These are phyloP conservation scores for Neurospora hispaniola DNA, from an alignment of 495 filamentous ascomycete species.

Conservation along the genomic window DNA sequence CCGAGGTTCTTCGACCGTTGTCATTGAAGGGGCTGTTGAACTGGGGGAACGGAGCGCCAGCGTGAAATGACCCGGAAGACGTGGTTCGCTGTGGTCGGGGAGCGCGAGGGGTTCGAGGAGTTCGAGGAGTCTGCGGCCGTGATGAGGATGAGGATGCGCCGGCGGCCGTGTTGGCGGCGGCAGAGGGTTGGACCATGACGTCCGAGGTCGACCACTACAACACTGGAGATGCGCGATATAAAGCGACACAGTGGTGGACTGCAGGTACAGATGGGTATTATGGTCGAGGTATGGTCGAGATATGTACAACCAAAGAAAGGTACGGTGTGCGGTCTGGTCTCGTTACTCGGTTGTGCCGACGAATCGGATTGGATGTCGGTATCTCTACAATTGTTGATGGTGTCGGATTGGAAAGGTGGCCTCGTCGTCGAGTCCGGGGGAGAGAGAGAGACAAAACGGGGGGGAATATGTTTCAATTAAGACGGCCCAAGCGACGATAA, in stretches of 20 bases:
- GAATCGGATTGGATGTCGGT: too few relatives aligned
- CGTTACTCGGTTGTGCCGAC: too few relatives aligned
- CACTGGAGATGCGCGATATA: neutral
- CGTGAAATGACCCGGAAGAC: conserved; percentile 37
- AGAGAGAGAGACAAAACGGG: neutral
- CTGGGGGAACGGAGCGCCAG: conserved; percentile 35
- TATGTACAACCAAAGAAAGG: neutral
- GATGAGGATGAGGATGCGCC: conserved; percentile 10
- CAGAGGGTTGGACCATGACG: neutral
- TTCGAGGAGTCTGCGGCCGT: conserved; percentile 19
- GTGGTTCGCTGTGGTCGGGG: conserved; percentile 12
- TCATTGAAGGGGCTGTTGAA: conserved; percentile 15
- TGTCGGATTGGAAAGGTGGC: neutral
- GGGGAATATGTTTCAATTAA: neutral
- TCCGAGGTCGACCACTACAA: neutral
- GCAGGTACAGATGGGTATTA: neutral
- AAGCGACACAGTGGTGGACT: neutral
- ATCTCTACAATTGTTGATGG: too few relatives aligned
- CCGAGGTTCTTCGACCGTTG: conserved; percentile 8
- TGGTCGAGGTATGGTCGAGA: neutral
- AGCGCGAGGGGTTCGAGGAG: conserved; percentile 9
- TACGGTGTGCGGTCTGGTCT: neutral
- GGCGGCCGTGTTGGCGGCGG: neutral
- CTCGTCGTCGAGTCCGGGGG: too few relatives aligned
- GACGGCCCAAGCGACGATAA: neutral